Evolutionary conservation across 108 stramenopile species (phyloP), one percentile per base, ranked within the genome.

Genomic region (Schizochytrium sp.): DNA sequence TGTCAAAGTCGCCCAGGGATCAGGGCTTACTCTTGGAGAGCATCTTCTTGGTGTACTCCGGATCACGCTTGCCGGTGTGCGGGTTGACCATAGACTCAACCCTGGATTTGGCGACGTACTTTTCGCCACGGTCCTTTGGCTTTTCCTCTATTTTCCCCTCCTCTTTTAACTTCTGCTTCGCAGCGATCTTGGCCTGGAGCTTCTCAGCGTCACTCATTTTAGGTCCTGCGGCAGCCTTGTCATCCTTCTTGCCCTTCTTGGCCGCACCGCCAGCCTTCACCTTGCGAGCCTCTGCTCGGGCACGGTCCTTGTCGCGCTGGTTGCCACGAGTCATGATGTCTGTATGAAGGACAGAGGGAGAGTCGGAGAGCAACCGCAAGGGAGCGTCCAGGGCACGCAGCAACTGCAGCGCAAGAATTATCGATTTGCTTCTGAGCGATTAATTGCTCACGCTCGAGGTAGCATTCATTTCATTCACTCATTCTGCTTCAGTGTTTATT

Each of bases 261-360:
- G 17, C 44, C 15, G 49, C 50, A 0, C 53, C n/a, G 49, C 49
- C 73, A 19, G n/a, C 28, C 50, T 83, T 83, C 49, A 50, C 73
- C 19, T 28, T 19, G 28, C 73, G 73, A 46, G 73, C 73, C 73
- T 83, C 49, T 38, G 73, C 73, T 19, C 73, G 73, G 49, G 17
- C 28, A 4, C 73, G 73, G 73, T 83, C 73, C 73, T 47, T 83
- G 28, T 83, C 73, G 73, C 73, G 73, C 73, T 83, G 73, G 73
- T 83, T 83, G 5, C 73, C 73, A 50, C 73, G 73, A 47, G 76
- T 40, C 76, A 83, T 83, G 50, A 13, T 28, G 1, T n/a, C 76
- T 38, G n/a, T 15, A 8, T 5, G 40, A 41, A n/a, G n/a, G 41
- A 41, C 72, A 41, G 73, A 42, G 17, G 8, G 61, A 42, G 61